Evolutionary conservation across 139 green algal genomes (phyloP).

Genomic region (Edaphochlamys debaryana): DNA sequence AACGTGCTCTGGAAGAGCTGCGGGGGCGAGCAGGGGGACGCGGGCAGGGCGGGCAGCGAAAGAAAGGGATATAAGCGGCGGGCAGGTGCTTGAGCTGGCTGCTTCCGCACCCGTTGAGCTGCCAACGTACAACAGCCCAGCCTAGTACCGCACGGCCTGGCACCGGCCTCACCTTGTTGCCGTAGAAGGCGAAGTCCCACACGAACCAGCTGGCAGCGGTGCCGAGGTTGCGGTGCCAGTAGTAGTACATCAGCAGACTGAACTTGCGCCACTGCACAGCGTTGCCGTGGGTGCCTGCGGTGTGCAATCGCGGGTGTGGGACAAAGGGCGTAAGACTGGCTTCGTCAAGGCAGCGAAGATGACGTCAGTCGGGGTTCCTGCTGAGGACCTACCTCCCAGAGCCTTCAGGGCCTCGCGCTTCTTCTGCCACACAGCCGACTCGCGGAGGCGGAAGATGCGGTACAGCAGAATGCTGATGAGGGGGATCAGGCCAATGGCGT

Average conservation of each 20-base stretch:
- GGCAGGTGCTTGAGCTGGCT: no score
- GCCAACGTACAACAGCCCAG: no score
- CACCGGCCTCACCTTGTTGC: constrained; percentile 78
- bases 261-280: constrained; percentile 1
- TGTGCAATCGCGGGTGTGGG: background rate
- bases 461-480: constrained; percentile 13
- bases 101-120: no score
- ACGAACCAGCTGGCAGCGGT: constrained; percentile 46
- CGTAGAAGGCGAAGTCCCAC: constrained; percentile 71
- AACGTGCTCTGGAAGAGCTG: background rate
- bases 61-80: no score
- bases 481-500: constrained; percentile 25
- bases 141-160: no score
- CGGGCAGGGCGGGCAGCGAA: no score
- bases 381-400: background rate
- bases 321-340: background rate
- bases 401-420: background rate
- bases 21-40: no score
- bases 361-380: background rate
- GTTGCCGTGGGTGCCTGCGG: background rate
- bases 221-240: constrained; percentile 13
- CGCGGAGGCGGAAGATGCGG: constrained; percentile 4
- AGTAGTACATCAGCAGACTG: background rate
- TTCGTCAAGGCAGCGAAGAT: background rate
- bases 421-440: background rate